Evolutionary conservation across 371 early-diverging fungal genomes (phyloP).

Genomic region (Apophysomyces trapeziformis): DNA sequence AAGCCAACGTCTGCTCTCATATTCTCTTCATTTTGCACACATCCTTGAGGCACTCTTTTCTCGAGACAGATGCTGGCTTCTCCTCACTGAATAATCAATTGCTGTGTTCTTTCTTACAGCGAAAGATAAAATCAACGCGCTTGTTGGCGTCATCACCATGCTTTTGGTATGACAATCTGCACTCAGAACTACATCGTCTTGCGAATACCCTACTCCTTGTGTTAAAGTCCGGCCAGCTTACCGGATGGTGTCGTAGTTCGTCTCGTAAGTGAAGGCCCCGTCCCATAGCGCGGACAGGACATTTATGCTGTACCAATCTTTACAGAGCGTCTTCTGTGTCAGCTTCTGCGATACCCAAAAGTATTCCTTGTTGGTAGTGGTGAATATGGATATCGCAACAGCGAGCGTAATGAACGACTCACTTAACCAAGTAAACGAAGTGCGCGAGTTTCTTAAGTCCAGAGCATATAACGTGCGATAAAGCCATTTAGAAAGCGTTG

Average conservation of each 20-base stretch:
- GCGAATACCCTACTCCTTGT: neutral
- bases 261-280: neutral
- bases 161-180: conserved; percentile 1
- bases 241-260: neutral
- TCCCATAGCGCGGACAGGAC: conserved; percentile 12
- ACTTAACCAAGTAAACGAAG: too few relatives aligned
- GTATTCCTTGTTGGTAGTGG: conserved; percentile 4
- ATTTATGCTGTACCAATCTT: conserved; percentile 15
- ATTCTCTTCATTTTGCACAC: neutral
- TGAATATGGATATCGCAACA: neutral
- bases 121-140: neutral
- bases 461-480: too few relatives aligned
- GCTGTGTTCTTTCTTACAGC: neutral
- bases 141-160: neutral
- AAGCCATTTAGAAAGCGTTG: too few relatives aligned
- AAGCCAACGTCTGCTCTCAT: neutral
- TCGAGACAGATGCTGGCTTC: neutral
- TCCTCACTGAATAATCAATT: conserved; percentile 1
- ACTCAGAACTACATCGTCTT: conserved; percentile 1
- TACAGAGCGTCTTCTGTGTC: neutral
- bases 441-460: too few relatives aligned
- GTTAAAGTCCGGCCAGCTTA: conserved; percentile 1
- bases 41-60: neutral
- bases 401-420: too few relatives aligned
- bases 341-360: neutral